Evolutionary conservation across 2,329 filamentous ascomycete genomes (phyloP), one percentile per base, ranked within the genome.

Genomic region (Claviceps lovelessii): DNA sequence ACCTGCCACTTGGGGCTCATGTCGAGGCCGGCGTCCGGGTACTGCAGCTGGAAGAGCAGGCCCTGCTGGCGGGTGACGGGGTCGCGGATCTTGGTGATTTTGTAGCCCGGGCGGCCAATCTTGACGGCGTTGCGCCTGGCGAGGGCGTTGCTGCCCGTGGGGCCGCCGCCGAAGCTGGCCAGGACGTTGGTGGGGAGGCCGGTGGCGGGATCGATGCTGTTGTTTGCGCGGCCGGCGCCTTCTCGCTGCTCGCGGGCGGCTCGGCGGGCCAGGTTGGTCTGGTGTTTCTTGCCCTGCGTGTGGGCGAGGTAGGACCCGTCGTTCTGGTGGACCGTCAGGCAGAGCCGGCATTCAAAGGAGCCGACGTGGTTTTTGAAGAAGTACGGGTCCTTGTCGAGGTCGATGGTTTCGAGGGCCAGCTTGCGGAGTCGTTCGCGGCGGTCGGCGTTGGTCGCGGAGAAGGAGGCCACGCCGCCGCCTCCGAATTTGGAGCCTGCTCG

Each of bases 331-430:
- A 97, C 91, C 0, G 93, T 98, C 31, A 98, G 77, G 67, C 93
- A 98, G 45, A 98, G 85, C 35, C 93, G 88, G 71, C 93, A 98
- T 72, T 98, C 93, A 72, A 96, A 98, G 66, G 86, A 93, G 66
- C 93, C 93, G 64, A 97, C 88, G 72, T 98, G 91, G 77, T 98
- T 98, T 72, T 95, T 95, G 84, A 98, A 98, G 77, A 97, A 96
- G 80, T 97, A 98, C 0, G 93, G 93, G 74, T 98, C 93, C 74
- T 96, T 97, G 74, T 97, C 93, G 59, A 97, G 87, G 75, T 97
- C 91, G 77, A 98, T 98, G 55, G 90, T 94, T 74, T 98, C 93
- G 66, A 98, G 88, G 56, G 93, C 93, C 67, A 98, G 90, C 76
- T 96, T 96, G 71, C 91, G 90, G 44, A 98, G 85, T 59, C 93